Evolutionary conservation across 2,329 filamentous ascomycete genomes (phyloP), one percentile per base, ranked within the genome.

Genomic region (Paraconiothyrium sp.): DNA sequence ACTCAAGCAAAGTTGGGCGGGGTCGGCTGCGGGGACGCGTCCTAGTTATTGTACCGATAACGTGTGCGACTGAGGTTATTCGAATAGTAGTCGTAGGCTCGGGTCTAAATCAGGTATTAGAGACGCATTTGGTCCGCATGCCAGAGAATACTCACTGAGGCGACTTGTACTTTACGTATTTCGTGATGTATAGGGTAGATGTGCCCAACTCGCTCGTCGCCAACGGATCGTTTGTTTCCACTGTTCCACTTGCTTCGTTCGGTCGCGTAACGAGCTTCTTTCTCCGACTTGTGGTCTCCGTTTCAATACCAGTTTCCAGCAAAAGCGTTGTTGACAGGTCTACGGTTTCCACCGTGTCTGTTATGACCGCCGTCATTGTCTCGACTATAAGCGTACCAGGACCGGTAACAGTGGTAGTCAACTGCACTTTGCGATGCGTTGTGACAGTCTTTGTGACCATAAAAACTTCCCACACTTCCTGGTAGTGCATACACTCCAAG

Each of bases 401-500:
- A 1, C 74, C 74, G 0, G 67, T 64, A 8, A 83, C 65, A 0
- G 78, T 82, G 0, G 78, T 80, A 0, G 77, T 78, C 27, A 83
- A 65, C 22, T 81, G 77, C 37, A 83, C 69, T 0, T 70, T 68
- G 0, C 71, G 72, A 0, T 75, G 75, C 0, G 73, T 76, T 0
- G 79, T 79, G 7, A 72, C 63, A 0, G 75, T 79, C 8, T 71
- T 56, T 0, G 81, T 83, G 7, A 81, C 69, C 1, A 80, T 65
- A 3, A 76, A 68, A 0, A 81, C 76, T 16, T 77, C 72, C 81
- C 80, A 83, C 11, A 79, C 73, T 62, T 83, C 76, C 54, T 79
- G 78, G 51, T 79, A 78, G 5, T 73, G 75, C 24, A 79, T 67
- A 67, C 81, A 83, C 52, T 80, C 73, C 47, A 76, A 66, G 6